These are phyloP conservation scores for Alisma plantagoaquatica DNA, from an alignment of 106 monocot species.

Conservation along the genomic window DNA sequence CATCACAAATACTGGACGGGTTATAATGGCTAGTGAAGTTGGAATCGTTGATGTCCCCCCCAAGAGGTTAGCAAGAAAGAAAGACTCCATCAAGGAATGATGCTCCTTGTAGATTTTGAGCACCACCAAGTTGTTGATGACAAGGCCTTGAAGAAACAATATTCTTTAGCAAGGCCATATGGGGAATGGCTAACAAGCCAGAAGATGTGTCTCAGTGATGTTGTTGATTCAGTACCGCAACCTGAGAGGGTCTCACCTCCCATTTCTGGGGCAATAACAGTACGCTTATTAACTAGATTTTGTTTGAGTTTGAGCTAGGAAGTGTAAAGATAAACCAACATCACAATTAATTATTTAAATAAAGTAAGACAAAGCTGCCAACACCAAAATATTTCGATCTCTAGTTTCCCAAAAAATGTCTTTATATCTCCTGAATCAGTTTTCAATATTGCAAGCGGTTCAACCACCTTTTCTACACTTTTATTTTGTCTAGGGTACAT, in stretches of 20 bases:
- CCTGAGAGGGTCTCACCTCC: slow-evolving; percentile 33
- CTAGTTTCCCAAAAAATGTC: no score
- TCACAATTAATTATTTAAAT: no score
- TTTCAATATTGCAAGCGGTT: no score
- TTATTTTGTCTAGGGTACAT: no score
- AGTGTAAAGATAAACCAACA: no score
- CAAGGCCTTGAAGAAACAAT: slow-evolving; percentile 72
- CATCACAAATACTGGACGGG: slow-evolving; percentile 70
- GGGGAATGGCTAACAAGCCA: slow-evolving; percentile 84
- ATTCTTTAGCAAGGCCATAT: slow-evolving; percentile 73
- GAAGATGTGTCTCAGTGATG: slow-evolving; percentile 59
- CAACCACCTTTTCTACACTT: no score
- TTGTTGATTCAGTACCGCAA: slow-evolving; percentile 64
- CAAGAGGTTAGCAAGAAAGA: slow-evolving; percentile 75
- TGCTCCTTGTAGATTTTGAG: slow-evolving; percentile 89
- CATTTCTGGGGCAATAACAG: slow-evolving; percentile 41
- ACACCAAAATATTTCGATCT: no score
- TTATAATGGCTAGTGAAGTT: slow-evolving; percentile 96
- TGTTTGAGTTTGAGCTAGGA: no score
- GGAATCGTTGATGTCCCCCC: slow-evolving; percentile 86
- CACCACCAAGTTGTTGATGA: slow-evolving; percentile 88
- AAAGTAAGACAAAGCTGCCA: no score
- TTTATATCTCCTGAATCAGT: no score
- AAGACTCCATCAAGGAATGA: slow-evolving; percentile 93
- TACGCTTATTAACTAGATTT: no score